Percentiles rank a stretch among this genome's conserved stretches.
These are phyloP conservation scores for Penicillium soppii DNA, from an alignment of 495 filamentous ascomycete species.

Conservation along the genomic window DNA sequence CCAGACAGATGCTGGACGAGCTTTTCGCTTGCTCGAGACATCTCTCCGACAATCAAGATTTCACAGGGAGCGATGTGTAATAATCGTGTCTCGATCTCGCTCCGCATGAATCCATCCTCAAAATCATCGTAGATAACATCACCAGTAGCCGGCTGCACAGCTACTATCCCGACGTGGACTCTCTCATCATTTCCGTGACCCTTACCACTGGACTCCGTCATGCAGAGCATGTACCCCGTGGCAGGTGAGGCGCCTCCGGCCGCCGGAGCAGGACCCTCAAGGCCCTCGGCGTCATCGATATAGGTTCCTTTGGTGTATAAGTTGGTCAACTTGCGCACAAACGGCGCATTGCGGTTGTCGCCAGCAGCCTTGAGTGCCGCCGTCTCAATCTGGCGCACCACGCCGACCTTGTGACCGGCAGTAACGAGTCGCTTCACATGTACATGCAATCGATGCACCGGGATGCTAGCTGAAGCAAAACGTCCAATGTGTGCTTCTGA, in stretches of 20 bases:
- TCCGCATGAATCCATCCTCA: constrained; percentile 97
- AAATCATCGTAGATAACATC: constrained; percentile 97
- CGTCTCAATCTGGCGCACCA: constrained; percentile 95
- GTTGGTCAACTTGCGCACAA: constrained; percentile 90
- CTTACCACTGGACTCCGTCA: constrained; percentile 84
- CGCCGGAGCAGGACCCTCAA: constrained; percentile 53
- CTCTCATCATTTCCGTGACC: constrained; percentile 90
- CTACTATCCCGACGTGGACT: constrained; percentile 87
- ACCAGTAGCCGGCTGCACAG: constrained; percentile 92
- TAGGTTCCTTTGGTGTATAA: constrained; percentile 99
- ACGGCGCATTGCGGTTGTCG: constrained; percentile 91
- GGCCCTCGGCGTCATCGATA: constrained; percentile 86
- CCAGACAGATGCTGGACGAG: constrained; percentile 86
- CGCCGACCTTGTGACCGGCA: constrained; percentile 92
- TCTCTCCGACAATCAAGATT: constrained; percentile 89
- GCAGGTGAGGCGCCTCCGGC: constrained; percentile 60
- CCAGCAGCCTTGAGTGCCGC: constrained; percentile 96
- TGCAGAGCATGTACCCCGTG: constrained; percentile 88
- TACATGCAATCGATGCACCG: constrained; percentile 86
- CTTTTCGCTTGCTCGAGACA: constrained; percentile 92
- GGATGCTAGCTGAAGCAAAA: constrained; percentile 95
- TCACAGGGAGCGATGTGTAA: constrained; percentile 96
- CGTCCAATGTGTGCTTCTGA: constrained; percentile 91
- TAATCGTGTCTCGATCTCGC: constrained; percentile 90
- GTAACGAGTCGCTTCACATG: constrained; percentile 92